Percentiles rank a stretch among this genome's conserved stretches.
Conservation (phyloP, 1,284 basidiomycete genomes). For the Polyporus tsugae region DNA sequence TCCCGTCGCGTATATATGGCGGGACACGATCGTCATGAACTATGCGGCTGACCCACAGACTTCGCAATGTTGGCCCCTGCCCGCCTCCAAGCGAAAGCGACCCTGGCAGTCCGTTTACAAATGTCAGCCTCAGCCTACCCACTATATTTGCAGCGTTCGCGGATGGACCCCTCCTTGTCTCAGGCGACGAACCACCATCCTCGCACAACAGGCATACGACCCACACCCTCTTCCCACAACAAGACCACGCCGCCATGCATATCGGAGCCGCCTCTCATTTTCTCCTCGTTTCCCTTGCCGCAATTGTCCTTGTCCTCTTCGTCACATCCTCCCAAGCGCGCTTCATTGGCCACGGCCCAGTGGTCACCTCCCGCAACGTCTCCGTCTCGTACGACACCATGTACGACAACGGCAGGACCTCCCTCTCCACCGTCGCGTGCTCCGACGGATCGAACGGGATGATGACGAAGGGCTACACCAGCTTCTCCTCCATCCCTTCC, state of each 20-base stretch:
- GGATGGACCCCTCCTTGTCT: background rate
- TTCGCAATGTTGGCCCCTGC: background rate
- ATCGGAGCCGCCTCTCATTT: background rate
- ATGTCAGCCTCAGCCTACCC: background rate
- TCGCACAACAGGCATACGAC: background rate
- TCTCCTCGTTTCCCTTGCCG: background rate
- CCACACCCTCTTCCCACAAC: background rate
- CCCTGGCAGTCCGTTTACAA: background rate
- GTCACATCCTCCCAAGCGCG: background rate
- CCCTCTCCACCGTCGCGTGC: conserved; percentile 52
- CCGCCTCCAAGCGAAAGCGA: background rate
- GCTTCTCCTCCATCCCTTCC: conserved; percentile 52
- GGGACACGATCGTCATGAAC: background rate
- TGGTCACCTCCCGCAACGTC: conserved; percentile 32
- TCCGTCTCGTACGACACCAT: conserved; percentile 47
- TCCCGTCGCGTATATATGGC: background rate
- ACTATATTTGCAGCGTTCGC: background rate
- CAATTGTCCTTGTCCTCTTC: background rate
- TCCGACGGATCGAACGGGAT: conserved; percentile 55
- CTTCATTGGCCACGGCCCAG: background rate
- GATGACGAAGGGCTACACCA: conserved; percentile 48
- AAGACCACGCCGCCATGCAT: background rate
- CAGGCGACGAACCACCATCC: background rate
- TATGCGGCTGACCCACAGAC: background rate
- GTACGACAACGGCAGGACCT: conserved; percentile 48